Evolutionary conservation across 2,329 filamentous ascomycete species (phyloP), one percentile per base, ranked within the genome.

Genomic region (Trichothecium roseum): DNA sequence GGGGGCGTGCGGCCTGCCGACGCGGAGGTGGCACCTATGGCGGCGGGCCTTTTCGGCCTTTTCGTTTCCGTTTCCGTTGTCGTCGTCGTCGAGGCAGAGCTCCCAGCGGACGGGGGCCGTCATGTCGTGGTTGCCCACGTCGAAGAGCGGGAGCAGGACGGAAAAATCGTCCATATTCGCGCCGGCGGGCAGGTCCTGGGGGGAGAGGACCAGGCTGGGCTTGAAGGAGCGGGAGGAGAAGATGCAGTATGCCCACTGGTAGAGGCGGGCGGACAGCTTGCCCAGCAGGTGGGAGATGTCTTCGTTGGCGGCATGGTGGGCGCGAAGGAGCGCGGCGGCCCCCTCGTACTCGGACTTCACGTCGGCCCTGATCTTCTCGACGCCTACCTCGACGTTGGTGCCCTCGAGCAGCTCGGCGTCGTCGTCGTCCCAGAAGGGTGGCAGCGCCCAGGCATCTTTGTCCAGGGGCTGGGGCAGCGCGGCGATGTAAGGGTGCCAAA

Each of bases 61-160:
- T 10, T 24, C 20, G 10, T 6, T 24, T n/a, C n/a, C n/a, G n/a
- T n/a, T n/a, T n/a, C n/a, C 17, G 15, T 28, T 9, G 20, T 14
- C 16, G 5, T 16, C n/a, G 9, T 15, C 40, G 7, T 57, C 48
- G 9, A 65, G 55, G 16, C 67, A 53, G 3, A 67, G 60, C 17
- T 69, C 62, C 81, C 81, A 86, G 29, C 63, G 56, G 1, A 78
- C 69, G 29, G 66, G 58, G 0, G 76, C 68, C 15, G 69, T 57
- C 32, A 78, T 77, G 35, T 72, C 70, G 49, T 87, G 82, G 48
- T 87, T 87, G 9, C 74, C 74, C 18, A 86, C 65, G 49, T 87
- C 82, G 38, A 84, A 71, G 4, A 85, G 61, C 2, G 82, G 82
- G 24, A 85, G 63, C 5, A 87, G 62, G 7, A 85, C 66, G 2